phyloP scores from a whole-genome alignment of 108 stramenopile species.

The Ochromonas danica region DNA sequence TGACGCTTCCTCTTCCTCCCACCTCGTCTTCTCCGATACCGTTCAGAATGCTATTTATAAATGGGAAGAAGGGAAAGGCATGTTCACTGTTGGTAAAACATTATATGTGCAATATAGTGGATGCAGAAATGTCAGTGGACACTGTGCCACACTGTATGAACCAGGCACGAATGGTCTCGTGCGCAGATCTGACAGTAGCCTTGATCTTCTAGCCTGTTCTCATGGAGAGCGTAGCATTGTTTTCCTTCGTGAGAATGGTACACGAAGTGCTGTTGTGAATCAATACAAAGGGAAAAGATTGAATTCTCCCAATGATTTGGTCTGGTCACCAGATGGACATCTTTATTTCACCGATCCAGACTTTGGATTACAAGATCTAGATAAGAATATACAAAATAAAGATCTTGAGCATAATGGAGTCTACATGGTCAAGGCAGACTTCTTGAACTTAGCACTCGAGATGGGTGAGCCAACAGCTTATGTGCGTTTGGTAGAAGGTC shows the following conservation, averaged over 20 bases:
- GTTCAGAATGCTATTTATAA: conserved; percentile 49
- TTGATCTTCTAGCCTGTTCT: conserved; percentile 39
- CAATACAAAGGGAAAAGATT: conserved; percentile 52
- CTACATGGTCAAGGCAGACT: conserved; percentile 44
- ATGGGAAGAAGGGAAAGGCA: conserved; percentile 55
- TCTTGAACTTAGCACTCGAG: conserved; percentile 27
- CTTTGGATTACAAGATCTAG: conserved; percentile 43
- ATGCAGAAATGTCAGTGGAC: conserved; percentile 32
- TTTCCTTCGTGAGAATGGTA: conserved; percentile 52
- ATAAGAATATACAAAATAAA: conserved; percentile 32
- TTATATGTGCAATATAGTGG: conserved; percentile 53
- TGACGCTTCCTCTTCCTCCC: conserved; percentile 48
- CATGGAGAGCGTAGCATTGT: conserved; percentile 52
- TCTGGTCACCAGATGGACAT: conserved; percentile 44
- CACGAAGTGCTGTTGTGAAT: conserved; percentile 42
- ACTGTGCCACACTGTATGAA: conserved; percentile 35
- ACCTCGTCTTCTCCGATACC: conserved; percentile 52
- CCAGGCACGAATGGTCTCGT: conserved; percentile 50
- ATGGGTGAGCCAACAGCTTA: conserved; percentile 8
- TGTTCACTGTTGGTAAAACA: conserved; percentile 56
- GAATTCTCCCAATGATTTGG: conserved; percentile 57
- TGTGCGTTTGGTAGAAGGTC: conserved; percentile 30
- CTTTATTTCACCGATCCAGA: conserved; percentile 56
- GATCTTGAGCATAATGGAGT: conserved; percentile 44
- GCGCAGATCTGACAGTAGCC: conserved; percentile 37